Percentiles rank a stretch among this genome's conserved stretches.
These are phyloP conservation scores for Auricularia cornea DNA, from an alignment of 768 basidiomycete species.

Conservation along the genomic window DNA sequence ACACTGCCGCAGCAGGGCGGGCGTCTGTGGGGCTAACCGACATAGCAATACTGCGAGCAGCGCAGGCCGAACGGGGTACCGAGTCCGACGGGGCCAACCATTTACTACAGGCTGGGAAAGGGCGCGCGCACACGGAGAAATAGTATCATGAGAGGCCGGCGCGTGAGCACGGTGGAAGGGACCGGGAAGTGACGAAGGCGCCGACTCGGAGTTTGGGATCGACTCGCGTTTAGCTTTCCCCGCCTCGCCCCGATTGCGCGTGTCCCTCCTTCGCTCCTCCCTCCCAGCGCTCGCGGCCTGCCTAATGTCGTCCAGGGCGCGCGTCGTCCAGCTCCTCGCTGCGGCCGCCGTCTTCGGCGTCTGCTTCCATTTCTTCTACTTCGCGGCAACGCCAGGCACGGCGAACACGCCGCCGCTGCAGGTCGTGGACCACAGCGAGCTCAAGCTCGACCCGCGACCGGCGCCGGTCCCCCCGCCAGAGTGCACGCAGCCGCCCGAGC, in stretches of 20 bases:
- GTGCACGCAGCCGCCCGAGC: background rate
- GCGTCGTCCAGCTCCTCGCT: conserved; percentile 5
- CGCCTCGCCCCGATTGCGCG: background rate
- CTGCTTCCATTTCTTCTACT: conserved; percentile 68
- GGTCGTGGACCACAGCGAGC: background rate
- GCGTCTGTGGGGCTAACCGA: no score
- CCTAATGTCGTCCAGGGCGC: conserved; percentile 1
- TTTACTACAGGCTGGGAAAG: no score
- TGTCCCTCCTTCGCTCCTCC: background rate
- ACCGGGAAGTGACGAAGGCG: no score
- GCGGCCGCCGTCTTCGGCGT: conserved; percentile 41
- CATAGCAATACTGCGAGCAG: no score
- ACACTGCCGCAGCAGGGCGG: no score
- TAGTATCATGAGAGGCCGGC: no score
- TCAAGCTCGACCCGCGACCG: background rate
- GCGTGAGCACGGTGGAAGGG: no score
- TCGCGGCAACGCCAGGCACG: background rate
- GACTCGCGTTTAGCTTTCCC: background rate
- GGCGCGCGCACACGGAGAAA: no score
- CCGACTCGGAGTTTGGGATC: no score
- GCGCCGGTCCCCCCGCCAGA: background rate
- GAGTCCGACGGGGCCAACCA: no score
- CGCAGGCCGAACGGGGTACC: no score
- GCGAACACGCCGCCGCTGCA: background rate
- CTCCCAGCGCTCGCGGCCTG: background rate